Evolutionary conservation across 192 early-diverging fungal species (phyloP).

Genomic region (Coemansia sp.): DNA sequence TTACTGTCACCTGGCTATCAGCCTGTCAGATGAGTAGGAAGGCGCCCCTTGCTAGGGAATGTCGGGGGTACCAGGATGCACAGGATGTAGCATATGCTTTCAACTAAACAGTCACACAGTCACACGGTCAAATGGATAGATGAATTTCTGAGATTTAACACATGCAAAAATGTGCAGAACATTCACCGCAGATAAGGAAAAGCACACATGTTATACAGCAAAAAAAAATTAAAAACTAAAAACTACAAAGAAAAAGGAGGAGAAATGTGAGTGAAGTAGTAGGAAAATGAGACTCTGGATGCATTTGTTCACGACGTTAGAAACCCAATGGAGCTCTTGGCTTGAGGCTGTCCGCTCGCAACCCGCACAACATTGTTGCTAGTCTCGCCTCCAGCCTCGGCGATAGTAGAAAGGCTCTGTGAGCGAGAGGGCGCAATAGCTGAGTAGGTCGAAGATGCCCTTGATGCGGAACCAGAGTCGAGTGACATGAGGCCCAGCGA

Average conservation of each 20-base stretch:
- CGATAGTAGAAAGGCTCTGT: not conserved
- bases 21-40: constrained; percentile 8
- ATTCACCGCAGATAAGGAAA: not conserved
- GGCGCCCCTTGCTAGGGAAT: not conserved
- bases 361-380: no score
- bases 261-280: not conserved
- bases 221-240: not conserved
- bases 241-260: constrained; percentile 3
- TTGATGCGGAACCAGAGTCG: constrained; percentile 6
- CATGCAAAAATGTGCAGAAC: not conserved
- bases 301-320: constrained; percentile 13
- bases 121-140: not conserved
- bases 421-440: constrained; percentile 11
- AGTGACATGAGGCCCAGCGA: constrained; percentile 12
- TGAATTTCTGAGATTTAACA: not conserved
- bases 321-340: constrained; percentile 48
- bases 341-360: not conserved
- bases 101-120: not conserved
- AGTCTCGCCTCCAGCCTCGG: not conserved
- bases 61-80: not conserved
- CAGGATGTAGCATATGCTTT: not conserved
- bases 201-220: not conserved
- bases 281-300: not conserved
- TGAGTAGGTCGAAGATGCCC: constrained; percentile 20
- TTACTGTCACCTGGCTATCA: constrained; percentile 24